These are phyloP conservation scores for Neonectria faginata DNA, from an alignment of 2,329 filamentous ascomycete genomes.

Conservation along the genomic window DNA sequence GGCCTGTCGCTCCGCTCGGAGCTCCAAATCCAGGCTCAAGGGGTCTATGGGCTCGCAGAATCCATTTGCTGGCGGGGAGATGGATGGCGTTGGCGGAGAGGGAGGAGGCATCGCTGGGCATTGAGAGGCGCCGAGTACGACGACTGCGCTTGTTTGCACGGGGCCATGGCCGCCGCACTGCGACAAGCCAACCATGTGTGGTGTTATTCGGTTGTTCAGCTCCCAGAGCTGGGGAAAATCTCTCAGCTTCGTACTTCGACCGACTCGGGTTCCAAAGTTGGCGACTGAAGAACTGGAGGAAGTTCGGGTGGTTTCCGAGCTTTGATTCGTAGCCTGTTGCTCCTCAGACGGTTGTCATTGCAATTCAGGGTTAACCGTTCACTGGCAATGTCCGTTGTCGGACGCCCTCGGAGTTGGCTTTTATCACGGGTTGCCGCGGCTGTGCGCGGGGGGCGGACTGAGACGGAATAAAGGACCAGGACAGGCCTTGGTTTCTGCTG, in stretches of 20 bases:
- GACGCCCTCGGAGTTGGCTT: constrained; percentile 7
- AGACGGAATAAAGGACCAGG: constrained; percentile 13
- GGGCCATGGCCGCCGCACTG: constrained; percentile 54
- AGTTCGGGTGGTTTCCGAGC: not conserved
- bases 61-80: constrained; percentile 51
- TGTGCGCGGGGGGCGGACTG: constrained; percentile 7
- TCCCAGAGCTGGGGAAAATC: not conserved
- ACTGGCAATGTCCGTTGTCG: constrained; percentile 12
- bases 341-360: not conserved
- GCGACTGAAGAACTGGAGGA: not conserved
- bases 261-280: not conserved
- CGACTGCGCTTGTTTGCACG: constrained; percentile 64
- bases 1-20: constrained; percentile 31
- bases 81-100: constrained; percentile 62
- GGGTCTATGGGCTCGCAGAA: constrained; percentile 54
- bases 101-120: constrained; percentile 58
- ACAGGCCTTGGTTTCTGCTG: constrained; percentile 7
- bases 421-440: constrained; percentile 11
- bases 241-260: constrained; percentile 14
- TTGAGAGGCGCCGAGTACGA: constrained; percentile 56
- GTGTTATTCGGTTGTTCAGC: constrained; percentile 1
- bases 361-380: constrained; percentile 6
- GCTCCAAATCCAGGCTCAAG: constrained; percentile 51
- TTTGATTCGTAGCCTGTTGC: not conserved
- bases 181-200: constrained; percentile 32